Conservation (phyloP, 2,329 filamentous ascomycete species). For the Fusarium transvaalense region DNA sequence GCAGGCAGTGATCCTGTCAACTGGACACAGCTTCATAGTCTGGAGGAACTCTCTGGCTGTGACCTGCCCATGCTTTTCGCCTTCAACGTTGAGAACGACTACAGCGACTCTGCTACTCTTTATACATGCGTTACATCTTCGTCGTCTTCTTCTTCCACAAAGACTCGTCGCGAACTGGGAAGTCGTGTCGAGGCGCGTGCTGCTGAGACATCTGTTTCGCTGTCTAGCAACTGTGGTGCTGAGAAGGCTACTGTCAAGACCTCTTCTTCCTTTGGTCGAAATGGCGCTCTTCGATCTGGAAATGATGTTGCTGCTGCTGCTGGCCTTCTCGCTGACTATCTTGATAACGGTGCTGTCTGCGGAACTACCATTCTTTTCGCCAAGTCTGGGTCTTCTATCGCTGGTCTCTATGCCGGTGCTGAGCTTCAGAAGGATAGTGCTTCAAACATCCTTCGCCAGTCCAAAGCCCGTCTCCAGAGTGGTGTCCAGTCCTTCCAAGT, state of each 20-base stretch:
- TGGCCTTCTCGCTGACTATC: constrained; percentile 38
- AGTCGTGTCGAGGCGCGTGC: constrained; percentile 30
- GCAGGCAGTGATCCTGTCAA: constrained; percentile 41
- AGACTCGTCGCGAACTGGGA: constrained; percentile 23
- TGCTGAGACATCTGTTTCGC: constrained; percentile 22
- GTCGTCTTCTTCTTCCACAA: neutral
- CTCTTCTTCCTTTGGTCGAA: constrained; percentile 12
- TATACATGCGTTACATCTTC: constrained; percentile 36
- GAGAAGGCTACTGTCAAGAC: constrained; percentile 35
- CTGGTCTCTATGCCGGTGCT: constrained; percentile 43
- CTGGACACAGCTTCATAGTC: constrained; percentile 46
- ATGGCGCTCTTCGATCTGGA: constrained; percentile 26
- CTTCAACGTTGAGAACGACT: constrained; percentile 42
- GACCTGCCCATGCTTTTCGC: constrained; percentile 40
- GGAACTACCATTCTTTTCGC: constrained; percentile 45
- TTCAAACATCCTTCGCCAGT: constrained; percentile 27
- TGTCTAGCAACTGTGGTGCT: constrained; percentile 43
- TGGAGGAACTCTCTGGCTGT: constrained; percentile 37
- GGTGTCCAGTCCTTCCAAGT: constrained; percentile 40
- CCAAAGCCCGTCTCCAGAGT: constrained; percentile 25
- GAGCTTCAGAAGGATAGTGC: constrained; percentile 45
- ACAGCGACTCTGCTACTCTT: constrained; percentile 43
- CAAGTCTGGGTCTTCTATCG: constrained; percentile 41
- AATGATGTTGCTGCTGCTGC: constrained; percentile 22
- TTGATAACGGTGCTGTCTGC: constrained; percentile 35